Conservation (phyloP, 2,329 filamentous ascomycete genomes). For the Chrysoporthe cubensis region DNA sequence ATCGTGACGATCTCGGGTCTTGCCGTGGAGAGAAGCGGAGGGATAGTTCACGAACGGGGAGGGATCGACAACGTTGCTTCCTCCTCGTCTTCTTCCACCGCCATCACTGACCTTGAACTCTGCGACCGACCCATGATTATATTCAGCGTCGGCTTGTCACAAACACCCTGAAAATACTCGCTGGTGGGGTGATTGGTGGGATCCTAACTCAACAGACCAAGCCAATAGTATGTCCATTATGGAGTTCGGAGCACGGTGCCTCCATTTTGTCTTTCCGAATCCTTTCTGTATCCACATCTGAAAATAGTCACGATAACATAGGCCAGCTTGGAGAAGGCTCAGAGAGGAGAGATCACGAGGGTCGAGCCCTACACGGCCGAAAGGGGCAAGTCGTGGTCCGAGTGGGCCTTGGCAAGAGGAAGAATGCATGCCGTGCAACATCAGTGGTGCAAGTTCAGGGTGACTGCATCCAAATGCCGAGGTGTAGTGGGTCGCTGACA, state of each 20-base stretch:
- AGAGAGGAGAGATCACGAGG: not conserved
- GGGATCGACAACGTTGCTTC: not conserved
- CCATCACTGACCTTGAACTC: not conserved
- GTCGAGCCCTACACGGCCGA: not conserved
- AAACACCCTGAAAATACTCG: not conserved
- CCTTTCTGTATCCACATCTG: not conserved
- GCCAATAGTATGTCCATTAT: not conserved
- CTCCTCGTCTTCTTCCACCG: not conserved
- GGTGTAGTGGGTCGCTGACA: not conserved
- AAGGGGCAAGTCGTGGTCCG: not conserved
- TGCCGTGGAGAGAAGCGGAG: not conserved
- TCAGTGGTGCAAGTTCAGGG: slow-evolving; percentile 1
- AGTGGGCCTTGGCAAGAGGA: not conserved
- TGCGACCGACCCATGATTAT: not conserved
- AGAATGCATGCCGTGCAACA: not conserved
- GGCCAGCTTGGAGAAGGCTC: not conserved
- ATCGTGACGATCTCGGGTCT: slow-evolving; percentile 15
- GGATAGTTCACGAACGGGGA: not conserved
- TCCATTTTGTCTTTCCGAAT: not conserved
- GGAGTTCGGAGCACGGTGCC: slow-evolving; percentile 4
- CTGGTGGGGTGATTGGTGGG: slow-evolving; percentile 10
- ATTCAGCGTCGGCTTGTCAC: not conserved
- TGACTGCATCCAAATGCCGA: slow-evolving; percentile 1
- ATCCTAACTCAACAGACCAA: not conserved
- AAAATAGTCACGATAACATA: not conserved